These are phyloP conservation scores for Ophiocordyceps camponoti-leonardi DNA, from an alignment of 2,329 filamentous ascomycete species.

Conservation along the genomic window DNA sequence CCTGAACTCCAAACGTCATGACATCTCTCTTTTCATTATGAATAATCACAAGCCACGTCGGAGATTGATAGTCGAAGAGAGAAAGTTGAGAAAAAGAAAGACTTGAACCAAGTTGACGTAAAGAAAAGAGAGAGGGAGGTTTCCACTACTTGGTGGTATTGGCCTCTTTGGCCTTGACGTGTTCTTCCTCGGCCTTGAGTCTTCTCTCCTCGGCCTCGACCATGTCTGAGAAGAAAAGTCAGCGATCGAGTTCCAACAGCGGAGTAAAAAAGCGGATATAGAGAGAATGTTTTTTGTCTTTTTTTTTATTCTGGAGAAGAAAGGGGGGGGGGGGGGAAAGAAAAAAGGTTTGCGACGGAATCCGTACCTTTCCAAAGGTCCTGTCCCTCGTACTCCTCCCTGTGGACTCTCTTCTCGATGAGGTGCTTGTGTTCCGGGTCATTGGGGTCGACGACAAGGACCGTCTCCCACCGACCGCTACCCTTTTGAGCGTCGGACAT, in stretches of 20 bases:
- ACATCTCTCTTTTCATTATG: too few species aligned
- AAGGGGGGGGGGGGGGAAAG: too few species aligned
- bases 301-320: too few species aligned
- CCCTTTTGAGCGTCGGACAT: conserved; percentile 58
- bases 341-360: not conserved
- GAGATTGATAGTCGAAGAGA: not conserved
- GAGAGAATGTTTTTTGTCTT: not conserved
- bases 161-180: conserved; percentile 18
- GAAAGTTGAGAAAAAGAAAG: not conserved
- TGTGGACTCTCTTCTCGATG: conserved; percentile 76
- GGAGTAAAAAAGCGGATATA: not conserved
- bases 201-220: conserved; percentile 61
- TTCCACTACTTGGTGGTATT: not conserved
- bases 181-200: conserved; percentile 22
- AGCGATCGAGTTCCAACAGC: too few species aligned
- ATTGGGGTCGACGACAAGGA: conserved; percentile 62
- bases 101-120: not conserved
- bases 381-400: conserved; percentile 74
- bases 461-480: conserved; percentile 65
- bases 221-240: conserved; percentile 44
- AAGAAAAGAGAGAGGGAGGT: not conserved
- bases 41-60: too few species aligned
- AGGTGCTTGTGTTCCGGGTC: conserved; percentile 70
- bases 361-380: conserved; percentile 77
- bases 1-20: too few species aligned